Conservation (phyloP, 2,329 filamentous ascomycete genomes). For the Ophiostoma ulmi region DNA sequence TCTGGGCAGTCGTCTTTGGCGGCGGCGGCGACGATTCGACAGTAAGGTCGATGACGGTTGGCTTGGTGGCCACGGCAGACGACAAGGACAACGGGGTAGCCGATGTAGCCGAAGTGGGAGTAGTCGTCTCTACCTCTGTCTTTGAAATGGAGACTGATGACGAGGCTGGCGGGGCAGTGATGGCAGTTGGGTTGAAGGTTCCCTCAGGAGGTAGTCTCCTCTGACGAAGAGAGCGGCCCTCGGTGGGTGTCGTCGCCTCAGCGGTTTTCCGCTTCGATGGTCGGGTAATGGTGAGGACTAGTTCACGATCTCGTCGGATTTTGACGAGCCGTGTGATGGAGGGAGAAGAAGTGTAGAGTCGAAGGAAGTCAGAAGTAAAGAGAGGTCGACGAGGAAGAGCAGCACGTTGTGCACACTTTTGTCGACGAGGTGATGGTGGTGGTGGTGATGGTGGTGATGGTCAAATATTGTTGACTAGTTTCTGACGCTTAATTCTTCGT, state of each 20-base stretch:
- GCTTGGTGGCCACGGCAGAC: neutral
- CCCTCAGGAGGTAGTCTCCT: conserved; percentile 54
- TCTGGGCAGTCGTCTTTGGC: neutral
- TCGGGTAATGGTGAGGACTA: conserved; percentile 50
- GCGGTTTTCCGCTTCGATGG: conserved; percentile 60
- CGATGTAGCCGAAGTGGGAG: conserved; percentile 40
- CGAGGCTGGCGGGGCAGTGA: conserved; percentile 1
- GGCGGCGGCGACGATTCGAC: neutral
- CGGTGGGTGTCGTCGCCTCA: conserved; percentile 56
- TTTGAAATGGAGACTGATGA: conserved; percentile 32
- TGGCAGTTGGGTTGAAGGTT: conserved; percentile 19
- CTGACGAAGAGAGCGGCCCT: conserved; percentile 40
- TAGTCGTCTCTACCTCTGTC: conserved; percentile 46
- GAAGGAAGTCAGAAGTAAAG: neutral
- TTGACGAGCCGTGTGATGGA: conserved; percentile 27
- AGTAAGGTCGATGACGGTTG: neutral
- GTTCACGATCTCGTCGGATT: conserved; percentile 27
- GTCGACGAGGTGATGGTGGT: neutral
- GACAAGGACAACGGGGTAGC: neutral
- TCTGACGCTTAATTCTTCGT: neutral
- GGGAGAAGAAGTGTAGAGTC: neutral
- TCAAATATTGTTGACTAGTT: neutral
- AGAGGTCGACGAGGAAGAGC: neutral
- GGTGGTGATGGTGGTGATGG: neutral
- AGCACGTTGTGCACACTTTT: neutral